These are phyloP conservation scores for Fusarium mangiferae DNA, from an alignment of 2,329 filamentous ascomycete genomes.

Conservation along the genomic window DNA sequence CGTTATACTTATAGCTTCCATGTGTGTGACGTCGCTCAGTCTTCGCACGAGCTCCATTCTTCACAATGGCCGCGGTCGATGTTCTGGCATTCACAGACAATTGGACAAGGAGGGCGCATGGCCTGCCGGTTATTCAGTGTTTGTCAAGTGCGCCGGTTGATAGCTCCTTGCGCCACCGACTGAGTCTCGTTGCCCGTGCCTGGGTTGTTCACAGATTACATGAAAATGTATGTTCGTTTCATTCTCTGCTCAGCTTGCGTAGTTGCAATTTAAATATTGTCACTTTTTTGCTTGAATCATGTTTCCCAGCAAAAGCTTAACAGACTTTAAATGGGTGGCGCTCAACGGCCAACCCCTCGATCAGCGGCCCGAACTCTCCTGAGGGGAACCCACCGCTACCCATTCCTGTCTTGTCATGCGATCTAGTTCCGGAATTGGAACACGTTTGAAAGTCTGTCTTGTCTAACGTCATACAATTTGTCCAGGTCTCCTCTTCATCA, in stretches of 20 bases:
- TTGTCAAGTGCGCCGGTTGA: constrained; percentile 46
- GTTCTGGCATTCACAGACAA: constrained; percentile 57
- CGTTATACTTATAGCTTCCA: constrained; percentile 55
- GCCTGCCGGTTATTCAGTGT: constrained; percentile 49
- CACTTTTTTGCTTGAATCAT: background rate
- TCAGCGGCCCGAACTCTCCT: constrained; percentile 34
- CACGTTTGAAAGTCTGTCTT: constrained; percentile 31
- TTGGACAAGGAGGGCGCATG: constrained; percentile 55
- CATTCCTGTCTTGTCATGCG: constrained; percentile 30
- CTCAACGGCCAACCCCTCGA: constrained; percentile 40
- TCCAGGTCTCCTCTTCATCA: constrained; percentile 28
- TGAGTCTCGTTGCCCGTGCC: constrained; percentile 49
- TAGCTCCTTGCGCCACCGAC: constrained; percentile 38
- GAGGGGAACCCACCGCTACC: constrained; percentile 41
- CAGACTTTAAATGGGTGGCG: constrained; percentile 34
- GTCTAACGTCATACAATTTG: constrained; percentile 37
- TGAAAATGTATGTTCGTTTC: constrained; percentile 36
- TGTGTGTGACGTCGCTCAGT: constrained; percentile 59
- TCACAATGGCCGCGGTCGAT: constrained; percentile 65
- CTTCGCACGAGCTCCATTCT: constrained; percentile 57
- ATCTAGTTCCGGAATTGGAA: constrained; percentile 24
- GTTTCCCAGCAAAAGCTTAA: constrained; percentile 31
- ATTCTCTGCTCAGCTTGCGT: background rate
- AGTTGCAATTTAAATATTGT: constrained; percentile 5
- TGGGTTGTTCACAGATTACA: constrained; percentile 45